Evolutionary conservation across 106 monocot species (phyloP).

Genomic region (Dendrobium nobile): DNA sequence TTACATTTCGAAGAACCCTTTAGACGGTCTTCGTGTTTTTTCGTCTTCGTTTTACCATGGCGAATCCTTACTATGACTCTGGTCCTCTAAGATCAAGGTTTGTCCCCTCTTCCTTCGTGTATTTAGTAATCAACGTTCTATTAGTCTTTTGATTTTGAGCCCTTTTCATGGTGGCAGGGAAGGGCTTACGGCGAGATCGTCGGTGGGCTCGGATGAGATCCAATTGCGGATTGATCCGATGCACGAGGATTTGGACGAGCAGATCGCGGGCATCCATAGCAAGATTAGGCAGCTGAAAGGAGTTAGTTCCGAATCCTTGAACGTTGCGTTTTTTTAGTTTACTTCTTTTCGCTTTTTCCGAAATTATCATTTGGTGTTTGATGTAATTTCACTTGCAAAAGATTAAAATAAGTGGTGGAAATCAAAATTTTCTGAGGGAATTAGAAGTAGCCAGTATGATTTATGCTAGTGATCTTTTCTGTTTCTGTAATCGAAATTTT

Average conservation of each 20-base stretch:
- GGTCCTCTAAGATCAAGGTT: constrained; percentile 54
- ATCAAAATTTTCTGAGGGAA: neutral
- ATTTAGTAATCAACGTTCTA: neutral
- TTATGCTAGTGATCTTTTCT: too few species aligned
- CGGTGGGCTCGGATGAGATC: constrained; percentile 44
- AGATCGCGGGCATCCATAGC: constrained; percentile 50
- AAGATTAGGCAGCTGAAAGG: constrained; percentile 54
- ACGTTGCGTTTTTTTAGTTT: neutral
- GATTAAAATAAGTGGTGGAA: neutral
- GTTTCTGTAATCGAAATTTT: too few species aligned
- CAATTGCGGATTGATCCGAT: constrained; percentile 76
- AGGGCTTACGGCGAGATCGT: constrained; percentile 30
- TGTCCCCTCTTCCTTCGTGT: too few species aligned
- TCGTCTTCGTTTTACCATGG: constrained; percentile 23
- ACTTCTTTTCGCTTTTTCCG: neutral
- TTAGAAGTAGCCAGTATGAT: neutral
- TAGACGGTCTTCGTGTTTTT: too few species aligned
- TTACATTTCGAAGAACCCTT: too few species aligned
- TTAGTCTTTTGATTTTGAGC: neutral
- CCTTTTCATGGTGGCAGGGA: constrained; percentile 16
- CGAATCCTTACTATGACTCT: constrained; percentile 41
- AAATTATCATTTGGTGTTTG: neutral
- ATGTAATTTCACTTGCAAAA: neutral
- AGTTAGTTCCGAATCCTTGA: constrained; percentile 23
- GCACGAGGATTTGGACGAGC: constrained; percentile 62